Conservation (phyloP, 257 asterid species). For the Nyctanthes arbortristis region DNA sequence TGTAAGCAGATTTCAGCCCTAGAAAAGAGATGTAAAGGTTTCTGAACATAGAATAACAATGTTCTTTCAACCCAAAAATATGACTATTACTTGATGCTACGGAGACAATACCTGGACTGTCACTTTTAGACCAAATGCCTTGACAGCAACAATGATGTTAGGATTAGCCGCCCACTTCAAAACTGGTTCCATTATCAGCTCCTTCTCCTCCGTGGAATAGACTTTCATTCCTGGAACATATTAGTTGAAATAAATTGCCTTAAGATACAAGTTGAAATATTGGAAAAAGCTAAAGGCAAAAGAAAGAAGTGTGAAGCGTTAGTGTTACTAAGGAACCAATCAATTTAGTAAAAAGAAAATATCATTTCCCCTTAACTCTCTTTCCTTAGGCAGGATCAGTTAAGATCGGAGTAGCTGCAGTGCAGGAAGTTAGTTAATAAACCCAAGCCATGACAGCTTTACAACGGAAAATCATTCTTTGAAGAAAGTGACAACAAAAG, state of each 20-base stretch:
- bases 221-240: constrained; percentile 81
- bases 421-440: not conserved
- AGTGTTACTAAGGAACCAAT: not conserved
- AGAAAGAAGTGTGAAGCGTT: not conserved
- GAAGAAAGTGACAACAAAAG: not conserved
- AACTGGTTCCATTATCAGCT: constrained; percentile 88
- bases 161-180: constrained; percentile 97
- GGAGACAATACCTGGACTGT: constrained; percentile 73
- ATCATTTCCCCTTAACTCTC: not conserved
- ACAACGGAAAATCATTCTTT: not conserved
- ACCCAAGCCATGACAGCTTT: not conserved
- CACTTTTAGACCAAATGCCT: constrained; percentile 87
- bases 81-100: not conserved
- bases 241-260: not conserved
- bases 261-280: not conserved
- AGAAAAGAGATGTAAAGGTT: constrained; percentile 3
- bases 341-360: not conserved
- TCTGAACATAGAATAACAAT: not conserved
- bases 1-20: not conserved
- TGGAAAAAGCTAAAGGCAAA: not conserved
- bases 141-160: constrained; percentile 74
- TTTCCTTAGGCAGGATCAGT: not conserved
- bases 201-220: constrained; percentile 87
- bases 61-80: not conserved
- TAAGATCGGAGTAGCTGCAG: not conserved